phyloP scores from a whole-genome alignment of 2,329 filamentous ascomycete species.

The Madurella mycetomatis region DNA sequence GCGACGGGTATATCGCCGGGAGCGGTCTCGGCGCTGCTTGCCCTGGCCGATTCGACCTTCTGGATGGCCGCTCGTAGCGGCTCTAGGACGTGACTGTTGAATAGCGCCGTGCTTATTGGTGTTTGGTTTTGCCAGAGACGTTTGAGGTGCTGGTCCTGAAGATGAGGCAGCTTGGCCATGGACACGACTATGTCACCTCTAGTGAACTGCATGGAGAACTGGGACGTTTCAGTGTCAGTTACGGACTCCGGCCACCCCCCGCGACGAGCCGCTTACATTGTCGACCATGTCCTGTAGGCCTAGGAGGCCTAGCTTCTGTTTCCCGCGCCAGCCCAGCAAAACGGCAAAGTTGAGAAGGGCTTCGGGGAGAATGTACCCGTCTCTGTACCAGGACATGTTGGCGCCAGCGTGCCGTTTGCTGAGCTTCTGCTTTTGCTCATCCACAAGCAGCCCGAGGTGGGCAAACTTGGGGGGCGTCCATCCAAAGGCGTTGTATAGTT shows the following conservation, averaged over 20 bases:
- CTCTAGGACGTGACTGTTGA: conserved; percentile 18
- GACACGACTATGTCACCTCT: conserved; percentile 83
- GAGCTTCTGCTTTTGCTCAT: conserved; percentile 66
- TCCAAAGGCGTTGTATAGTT: conserved; percentile 70
- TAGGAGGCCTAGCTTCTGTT: conserved; percentile 59
- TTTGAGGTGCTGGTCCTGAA: conserved; percentile 51
- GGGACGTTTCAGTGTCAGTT: neutral
- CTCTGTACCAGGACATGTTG: conserved; percentile 46
- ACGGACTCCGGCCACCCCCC: conserved; percentile 24
- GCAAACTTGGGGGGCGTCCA: conserved; percentile 72
- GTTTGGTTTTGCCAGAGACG: conserved; percentile 16
- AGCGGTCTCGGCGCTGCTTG: neutral
- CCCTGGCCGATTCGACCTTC: neutral
- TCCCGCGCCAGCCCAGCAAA: conserved; percentile 78
- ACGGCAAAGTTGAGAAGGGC: conserved; percentile 75
- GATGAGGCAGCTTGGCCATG: conserved; percentile 71
- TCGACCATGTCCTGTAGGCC: conserved; percentile 65
- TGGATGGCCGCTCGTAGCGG: conserved; percentile 23
- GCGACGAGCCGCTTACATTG: conserved; percentile 47
- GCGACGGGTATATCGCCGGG: neutral
- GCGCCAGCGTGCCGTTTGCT: conserved; percentile 74
- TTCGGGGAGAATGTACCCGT: conserved; percentile 43
- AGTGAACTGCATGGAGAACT: conserved; percentile 85
- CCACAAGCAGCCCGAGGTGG: conserved; percentile 73
- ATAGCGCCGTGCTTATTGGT: conserved; percentile 1